Evolutionary conservation across 2,329 filamentous ascomycete species (phyloP), one percentile per base, ranked within the genome.

Genomic region (Penicillium olsonii): DNA sequence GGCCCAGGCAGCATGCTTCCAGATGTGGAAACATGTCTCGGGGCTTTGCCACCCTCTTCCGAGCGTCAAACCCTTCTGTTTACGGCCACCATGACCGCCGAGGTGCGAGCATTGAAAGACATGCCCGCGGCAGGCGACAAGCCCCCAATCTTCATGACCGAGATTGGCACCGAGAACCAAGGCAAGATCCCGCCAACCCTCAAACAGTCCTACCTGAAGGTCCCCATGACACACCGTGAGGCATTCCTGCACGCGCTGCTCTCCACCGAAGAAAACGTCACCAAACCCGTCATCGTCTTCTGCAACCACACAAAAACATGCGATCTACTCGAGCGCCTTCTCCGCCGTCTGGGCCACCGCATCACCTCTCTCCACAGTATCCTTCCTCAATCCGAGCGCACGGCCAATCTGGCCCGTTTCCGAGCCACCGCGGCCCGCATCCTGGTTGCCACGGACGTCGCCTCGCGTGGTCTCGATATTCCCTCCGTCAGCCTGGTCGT

Each of bases 11-110:
- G 87, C 71, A 96, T 96, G 92, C 79, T 96, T n/a, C 87, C 90
- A 4, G 94, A 96, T 64, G 84, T 99, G 1, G 90, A 95, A 67
- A 89, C 90, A 53, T 96, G 92, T 65, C 79, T 99, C 4, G 85
- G 84, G 2, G 85, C 87, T 2, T 80, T 99, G 0, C 94, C 94
- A 0, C 84, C 88, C 0, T 82, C 90, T 4, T 74, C 81, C 1
- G 79, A 90, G 64, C 83, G 94, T n/a, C 92, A 99, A 70, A 99
- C 92, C 0, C 83, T 95, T 14, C 82, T 99, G 2, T 99, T 99
- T 75, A 99, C 94, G 8, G 94, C 94, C 14, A 99, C 94, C 1
- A 85, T 99, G 37, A 97, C 94, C 0, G 85, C 90, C 2, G 92
- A 97, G 75, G 91, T 99, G 4, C 84, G 90, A 42, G 89, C 90